A percentile compares a stretch with the other conserved stretches of the same genome.
These are phyloP conservation scores for Gossypium schwendimanii DNA, from an alignment of 441 rosid genomes.

Conservation along the genomic window DNA sequence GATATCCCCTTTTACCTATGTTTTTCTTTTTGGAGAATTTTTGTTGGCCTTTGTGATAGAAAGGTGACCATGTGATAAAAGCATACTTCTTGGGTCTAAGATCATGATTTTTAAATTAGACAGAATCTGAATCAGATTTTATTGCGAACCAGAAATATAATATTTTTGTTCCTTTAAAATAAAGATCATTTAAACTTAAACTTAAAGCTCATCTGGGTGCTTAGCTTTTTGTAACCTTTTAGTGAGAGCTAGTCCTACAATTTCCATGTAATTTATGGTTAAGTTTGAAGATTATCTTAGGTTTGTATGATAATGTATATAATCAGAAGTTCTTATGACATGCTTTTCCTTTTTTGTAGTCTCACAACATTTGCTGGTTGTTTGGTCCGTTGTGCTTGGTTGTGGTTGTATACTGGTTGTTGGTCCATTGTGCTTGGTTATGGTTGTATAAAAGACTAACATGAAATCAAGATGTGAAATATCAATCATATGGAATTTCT, in stretches of 20 bases:
- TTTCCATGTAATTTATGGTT: neutral
- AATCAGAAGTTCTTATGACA: neutral
- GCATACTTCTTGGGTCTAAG: neutral
- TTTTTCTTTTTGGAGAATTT: neutral
- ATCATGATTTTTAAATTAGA: neutral
- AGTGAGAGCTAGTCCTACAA: neutral
- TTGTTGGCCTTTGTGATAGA: neutral
- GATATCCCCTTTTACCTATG: neutral
- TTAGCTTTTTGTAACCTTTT: neutral
- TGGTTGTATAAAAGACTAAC: neutral
- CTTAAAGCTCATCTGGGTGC: neutral
- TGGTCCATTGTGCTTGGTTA: neutral
- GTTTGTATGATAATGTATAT: neutral
- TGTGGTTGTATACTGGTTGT: neutral
- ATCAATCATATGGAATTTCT: neutral
- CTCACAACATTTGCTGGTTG: neutral
- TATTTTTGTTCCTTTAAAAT: neutral
- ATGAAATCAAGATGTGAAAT: neutral
- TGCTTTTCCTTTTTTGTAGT: neutral
- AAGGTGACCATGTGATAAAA: neutral
- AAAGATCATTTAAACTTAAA: neutral
- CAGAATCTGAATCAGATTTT: neutral
- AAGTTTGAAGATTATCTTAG: neutral
- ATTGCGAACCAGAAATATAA: neutral
- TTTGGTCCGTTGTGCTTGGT: neutral